phyloP scores from a whole-genome alignment of 2,329 filamentous ascomycete species.

The Canariomyces notabilis region DNA sequence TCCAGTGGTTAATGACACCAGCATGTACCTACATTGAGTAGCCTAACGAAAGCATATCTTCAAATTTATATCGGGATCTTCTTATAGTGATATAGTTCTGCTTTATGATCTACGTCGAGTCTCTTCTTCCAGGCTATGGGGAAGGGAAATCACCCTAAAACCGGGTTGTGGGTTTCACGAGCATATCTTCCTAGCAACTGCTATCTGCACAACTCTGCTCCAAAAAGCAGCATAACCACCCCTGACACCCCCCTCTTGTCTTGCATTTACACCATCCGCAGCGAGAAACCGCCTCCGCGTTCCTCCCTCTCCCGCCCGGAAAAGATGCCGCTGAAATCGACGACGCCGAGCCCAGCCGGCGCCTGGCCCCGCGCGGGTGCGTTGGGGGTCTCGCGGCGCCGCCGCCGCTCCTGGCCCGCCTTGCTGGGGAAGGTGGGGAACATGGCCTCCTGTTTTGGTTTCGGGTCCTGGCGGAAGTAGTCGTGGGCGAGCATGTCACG shows the following conservation, averaged over 20 bases:
- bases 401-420: conserved; percentile 80
- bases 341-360: conserved; percentile 48
- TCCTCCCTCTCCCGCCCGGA: conserved; percentile 60
- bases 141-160: background rate
- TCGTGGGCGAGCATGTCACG: conserved; percentile 69
- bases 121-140: background rate
- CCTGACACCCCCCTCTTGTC: background rate
- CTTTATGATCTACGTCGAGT: background rate
- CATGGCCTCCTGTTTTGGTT: conserved; percentile 83
- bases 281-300: conserved; percentile 58
- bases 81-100: background rate
- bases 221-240: no score
- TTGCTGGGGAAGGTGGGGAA: conserved; percentile 97
- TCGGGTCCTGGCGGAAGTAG: conserved; percentile 86
- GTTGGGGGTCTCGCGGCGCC: conserved; percentile 68
- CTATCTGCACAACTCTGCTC: no score
- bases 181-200: no score
- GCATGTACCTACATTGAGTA: conserved; percentile 18
- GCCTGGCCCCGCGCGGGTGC: conserved; percentile 74
- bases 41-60: conserved; percentile 20
- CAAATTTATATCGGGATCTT: no score
- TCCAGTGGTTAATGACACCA: conserved; percentile 9
- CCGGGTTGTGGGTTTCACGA: no score
- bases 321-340: conserved; percentile 69
- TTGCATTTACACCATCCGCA: conserved; percentile 52